A percentile compares a stretch with the other conserved stretches of the same genome.
phyloP scores from a whole-genome alignment of 2,329 filamentous ascomycete species.

The Aspergillus ruber region DNA sequence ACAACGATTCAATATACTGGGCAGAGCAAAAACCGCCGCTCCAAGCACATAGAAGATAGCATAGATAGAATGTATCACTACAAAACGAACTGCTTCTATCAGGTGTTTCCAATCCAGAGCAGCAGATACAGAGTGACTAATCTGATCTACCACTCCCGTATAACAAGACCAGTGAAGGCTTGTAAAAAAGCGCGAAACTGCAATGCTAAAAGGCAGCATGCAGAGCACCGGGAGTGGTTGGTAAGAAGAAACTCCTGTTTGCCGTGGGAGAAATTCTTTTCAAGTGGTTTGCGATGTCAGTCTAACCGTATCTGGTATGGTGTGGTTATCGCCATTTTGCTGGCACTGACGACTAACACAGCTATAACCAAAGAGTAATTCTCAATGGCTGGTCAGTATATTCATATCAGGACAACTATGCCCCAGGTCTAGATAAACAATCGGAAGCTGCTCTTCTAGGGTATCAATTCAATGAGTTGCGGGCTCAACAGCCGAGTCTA shows the following conservation, averaged over 20 bases:
- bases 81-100: constrained; percentile 73
- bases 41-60: constrained; percentile 7
- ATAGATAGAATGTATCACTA: constrained; percentile 57
- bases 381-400: neutral
- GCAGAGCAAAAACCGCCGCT: neutral
- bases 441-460: neutral
- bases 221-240: constrained; percentile 30
- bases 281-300: constrained; percentile 8
- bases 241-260: constrained; percentile 12
- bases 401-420: no score
- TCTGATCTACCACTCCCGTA: constrained; percentile 58
- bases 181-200: constrained; percentile 22
- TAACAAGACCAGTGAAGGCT: constrained; percentile 35
- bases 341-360: neutral
- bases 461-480: neutral
- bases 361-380: neutral
- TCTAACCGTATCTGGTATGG: constrained; percentile 18
- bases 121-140: constrained; percentile 75
- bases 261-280: constrained; percentile 13
- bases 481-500: constrained; percentile 1
- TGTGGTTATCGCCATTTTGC: neutral
- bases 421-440: neutral
- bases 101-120: constrained; percentile 64
- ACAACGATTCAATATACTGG: constrained; percentile 4
- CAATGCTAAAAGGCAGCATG: constrained; percentile 28